Evolutionary conservation across 768 basidiomycete species (phyloP).

Genomic region (Termitomyces sp.): DNA sequence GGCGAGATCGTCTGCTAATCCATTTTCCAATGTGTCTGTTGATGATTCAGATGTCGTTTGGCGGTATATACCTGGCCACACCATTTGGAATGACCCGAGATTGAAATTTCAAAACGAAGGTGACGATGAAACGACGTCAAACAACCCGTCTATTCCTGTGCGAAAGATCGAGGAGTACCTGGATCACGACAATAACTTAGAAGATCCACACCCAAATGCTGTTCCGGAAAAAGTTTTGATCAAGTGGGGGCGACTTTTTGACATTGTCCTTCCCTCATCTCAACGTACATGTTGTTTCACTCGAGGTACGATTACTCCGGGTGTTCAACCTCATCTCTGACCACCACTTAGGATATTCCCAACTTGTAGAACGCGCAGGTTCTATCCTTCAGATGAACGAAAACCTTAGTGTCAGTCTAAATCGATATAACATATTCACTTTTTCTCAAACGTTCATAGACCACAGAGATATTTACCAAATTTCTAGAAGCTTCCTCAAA

Average conservation of each 20-base stretch:
- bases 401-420: constrained; percentile 48
- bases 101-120: neutral
- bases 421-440: neutral
- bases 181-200: constrained; percentile 21
- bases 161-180: constrained; percentile 34
- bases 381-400: constrained; percentile 75
- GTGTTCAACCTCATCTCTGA: neutral
- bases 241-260: constrained; percentile 79
- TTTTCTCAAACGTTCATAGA: constrained; percentile 34
- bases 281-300: constrained; percentile 76
- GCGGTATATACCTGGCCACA: constrained; percentile 49
- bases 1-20: constrained; percentile 45
- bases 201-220: constrained; percentile 20
- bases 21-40: constrained; percentile 25
- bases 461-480: constrained; percentile 48
- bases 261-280: constrained; percentile 65
- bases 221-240: constrained; percentile 59
- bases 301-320: constrained; percentile 41
- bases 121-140: neutral
- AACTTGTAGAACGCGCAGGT: constrained; percentile 71
- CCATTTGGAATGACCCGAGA: constrained; percentile 37
- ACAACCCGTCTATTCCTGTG: neutral
- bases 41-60: constrained; percentile 26
- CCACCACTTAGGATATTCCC: constrained; percentile 55
- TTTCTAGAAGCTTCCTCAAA: constrained; percentile 44